A percentile compares a stretch with the other conserved stretches of the same genome.
Evolutionary conservation across 176 grass and related monocot genomes (phyloP).

Genomic region (Eragrostis curvula): DNA sequence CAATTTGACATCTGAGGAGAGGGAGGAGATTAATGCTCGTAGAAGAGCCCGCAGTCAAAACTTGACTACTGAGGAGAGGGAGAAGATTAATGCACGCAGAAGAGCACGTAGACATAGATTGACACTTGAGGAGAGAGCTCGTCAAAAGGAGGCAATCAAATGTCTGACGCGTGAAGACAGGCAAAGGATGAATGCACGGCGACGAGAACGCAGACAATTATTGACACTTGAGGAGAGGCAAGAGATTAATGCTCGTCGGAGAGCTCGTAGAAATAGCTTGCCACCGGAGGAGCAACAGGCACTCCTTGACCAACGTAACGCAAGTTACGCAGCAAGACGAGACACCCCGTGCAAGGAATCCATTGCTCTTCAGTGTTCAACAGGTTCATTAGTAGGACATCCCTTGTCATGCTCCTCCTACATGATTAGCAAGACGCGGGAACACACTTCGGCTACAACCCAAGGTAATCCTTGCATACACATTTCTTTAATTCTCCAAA

Average conservation of each 20-base stretch:
- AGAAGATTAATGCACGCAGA: too few species aligned
- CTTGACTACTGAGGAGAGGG: neutral
- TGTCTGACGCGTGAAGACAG: too few species aligned
- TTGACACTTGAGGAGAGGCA: neutral
- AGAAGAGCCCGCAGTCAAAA: neutral
- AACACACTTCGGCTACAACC: neutral
- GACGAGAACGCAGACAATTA: too few species aligned
- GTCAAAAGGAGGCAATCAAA: too few species aligned
- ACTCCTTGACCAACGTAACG: neutral
- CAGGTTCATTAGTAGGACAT: neutral
- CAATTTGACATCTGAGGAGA: neutral
- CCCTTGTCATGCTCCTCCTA: neutral
- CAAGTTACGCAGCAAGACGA: neutral
- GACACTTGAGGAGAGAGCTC: too few species aligned
- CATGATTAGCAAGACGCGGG: neutral
- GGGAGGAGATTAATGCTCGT: neutral
- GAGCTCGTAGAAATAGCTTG: neutral
- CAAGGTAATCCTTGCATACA: neutral
- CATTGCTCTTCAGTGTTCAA: neutral
- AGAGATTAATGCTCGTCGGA: neutral
- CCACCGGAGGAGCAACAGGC: neutral
- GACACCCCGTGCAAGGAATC: neutral
- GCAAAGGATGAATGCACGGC: too few species aligned
- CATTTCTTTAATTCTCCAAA: neutral
- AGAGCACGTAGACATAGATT: too few species aligned